Evolutionary conservation across 441 rosid species (phyloP), one percentile per base, ranked within the genome.

Genomic region (Eutrema salsugineum): DNA sequence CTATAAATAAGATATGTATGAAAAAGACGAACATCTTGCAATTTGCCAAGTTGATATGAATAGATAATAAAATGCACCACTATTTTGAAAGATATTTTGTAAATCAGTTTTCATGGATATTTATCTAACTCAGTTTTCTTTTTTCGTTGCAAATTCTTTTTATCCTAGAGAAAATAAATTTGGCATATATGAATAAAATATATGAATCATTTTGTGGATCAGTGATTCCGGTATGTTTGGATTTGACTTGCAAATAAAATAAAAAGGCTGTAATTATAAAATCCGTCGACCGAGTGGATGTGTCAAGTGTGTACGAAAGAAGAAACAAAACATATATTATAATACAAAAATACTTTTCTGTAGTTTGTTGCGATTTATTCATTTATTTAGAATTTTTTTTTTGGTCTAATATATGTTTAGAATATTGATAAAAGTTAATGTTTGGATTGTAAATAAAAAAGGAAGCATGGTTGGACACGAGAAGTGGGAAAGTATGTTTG

Each of bases 381-480:
- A 54, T 8, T 14, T 8, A 9, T 54, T 4, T 28, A 28, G 2
- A 22, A n/a, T n/a, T 24, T 2, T 24, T 0, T 24, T 3, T 22
- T 24, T 24, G 27, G 3, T 2, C 27, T 24, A 28, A 28, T 28
- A 4, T 30, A 30, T 30, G 6, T 30, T 30, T 30, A 30, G 33
- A 54, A 24, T 36, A 53, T 39, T 66, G 6, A 33, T 58, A 35
- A 55, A 63, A 69, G 48, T 56, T 33, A 28, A 36, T 61, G 19
- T 22, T 70, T 49, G 78, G 70, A 68, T 54, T 63, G 30, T 69
- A 38, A 62, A 36, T 12, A 15, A 11, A 11, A 68, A 53, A 94
- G 97, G 88, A 75, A 74, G 86, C 83, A 58, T 88, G 99, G 97
- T 35, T 94, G 87, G 97, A 91, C 54, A 87, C 86, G 79, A 79